A percentile compares a stretch with the other conserved stretches of the same genome.
Evolutionary conservation across 768 basidiomycete species (phyloP).

Genomic region (Paxillus involutus): DNA sequence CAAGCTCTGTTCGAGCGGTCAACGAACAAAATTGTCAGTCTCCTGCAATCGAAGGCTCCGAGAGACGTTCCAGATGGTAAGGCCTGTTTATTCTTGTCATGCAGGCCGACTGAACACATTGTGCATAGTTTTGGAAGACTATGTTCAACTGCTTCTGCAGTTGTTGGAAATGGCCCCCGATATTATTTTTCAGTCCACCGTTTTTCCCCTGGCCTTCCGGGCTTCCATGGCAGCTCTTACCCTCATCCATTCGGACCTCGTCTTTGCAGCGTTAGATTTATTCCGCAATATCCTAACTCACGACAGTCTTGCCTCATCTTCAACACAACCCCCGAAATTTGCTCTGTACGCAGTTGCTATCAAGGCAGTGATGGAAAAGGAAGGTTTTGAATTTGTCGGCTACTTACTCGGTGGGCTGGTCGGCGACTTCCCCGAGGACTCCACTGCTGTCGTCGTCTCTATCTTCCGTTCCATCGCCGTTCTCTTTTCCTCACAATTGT

Average conservation of each 20-base stretch:
- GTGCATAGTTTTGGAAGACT: constrained; percentile 86
- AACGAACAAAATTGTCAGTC: constrained; percentile 64
- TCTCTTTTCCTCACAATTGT: constrained; percentile 67
- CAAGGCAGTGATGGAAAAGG: constrained; percentile 57
- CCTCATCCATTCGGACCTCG: constrained; percentile 78
- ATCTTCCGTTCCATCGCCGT: constrained; percentile 71
- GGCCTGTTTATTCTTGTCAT: constrained; percentile 24
- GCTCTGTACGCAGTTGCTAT: constrained; percentile 63
- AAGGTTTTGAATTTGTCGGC: constrained; percentile 70
- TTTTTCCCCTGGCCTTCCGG: constrained; percentile 77
- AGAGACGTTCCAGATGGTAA: constrained; percentile 86
- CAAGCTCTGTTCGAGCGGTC: constrained; percentile 70
- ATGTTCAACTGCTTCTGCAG: constrained; percentile 75
- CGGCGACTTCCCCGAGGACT: constrained; percentile 87
- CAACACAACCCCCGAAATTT: constrained; percentile 57
- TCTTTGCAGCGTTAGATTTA: constrained; percentile 80
- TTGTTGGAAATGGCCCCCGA: constrained; percentile 69
- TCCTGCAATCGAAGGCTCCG: constrained; percentile 69
- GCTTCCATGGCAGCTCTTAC: constrained; percentile 77
- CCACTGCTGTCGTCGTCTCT: constrained; percentile 66
- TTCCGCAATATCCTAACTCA: constrained; percentile 76
- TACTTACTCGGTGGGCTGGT: constrained; percentile 77
- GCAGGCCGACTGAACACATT: constrained; percentile 6
- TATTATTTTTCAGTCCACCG: constrained; percentile 73
- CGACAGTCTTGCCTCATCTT: constrained; percentile 57